Evolutionary conservation across 2,329 filamentous ascomycete genomes (phyloP), one percentile per base, ranked within the genome.

Genomic region (Sporothrix brunneoviolacea): DNA sequence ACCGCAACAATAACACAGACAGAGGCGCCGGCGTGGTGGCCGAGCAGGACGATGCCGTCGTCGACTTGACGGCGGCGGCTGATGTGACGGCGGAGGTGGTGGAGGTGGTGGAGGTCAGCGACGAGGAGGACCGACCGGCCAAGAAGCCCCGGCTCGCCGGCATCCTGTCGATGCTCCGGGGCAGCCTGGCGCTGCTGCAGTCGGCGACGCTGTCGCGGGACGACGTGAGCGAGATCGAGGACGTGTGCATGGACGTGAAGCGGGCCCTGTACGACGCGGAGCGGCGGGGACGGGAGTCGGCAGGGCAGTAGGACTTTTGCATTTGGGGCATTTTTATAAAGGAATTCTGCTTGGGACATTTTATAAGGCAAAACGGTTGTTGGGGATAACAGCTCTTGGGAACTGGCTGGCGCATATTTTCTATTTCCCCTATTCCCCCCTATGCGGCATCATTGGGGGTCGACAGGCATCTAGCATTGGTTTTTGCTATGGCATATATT

Each of bases 191-290:
- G 18, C 75, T 81, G 55, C 71, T 90, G 52, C 77, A 75, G 48
- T 69, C 68, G 24, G 72, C 82, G 19, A 71, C 77, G 15, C 67
- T 94, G 37, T 80, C 80, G 15, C 74, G 79, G 10, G 72, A 78
- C 10, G 82, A 88, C 54, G 79, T 89, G 48, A 76, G 82, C 53
- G 75, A 84, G 62, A 75, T 93, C 57, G 88, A 93, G 61, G 84
- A 91, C 62, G 70, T 88, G 59, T 74, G 93, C 62, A 88, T 91
- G 70, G 85, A 91, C 64, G 80, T 91, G 57, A 84, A 86, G 64
- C 75, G 79, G 55, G 82, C 86, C 64, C 74, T 91, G 46, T 86
- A 86, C 63, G 80, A 83, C 50, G 88, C 87, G 15, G 82, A 82
- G 59, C 72, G 72, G 59, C 75, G 85, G 54, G 75, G 78, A 33